A percentile compares a stretch with the other conserved stretches of the same genome.
Conservation (phyloP, 352 stramenopile genomes). For the Pythium rishiriense region DNA sequence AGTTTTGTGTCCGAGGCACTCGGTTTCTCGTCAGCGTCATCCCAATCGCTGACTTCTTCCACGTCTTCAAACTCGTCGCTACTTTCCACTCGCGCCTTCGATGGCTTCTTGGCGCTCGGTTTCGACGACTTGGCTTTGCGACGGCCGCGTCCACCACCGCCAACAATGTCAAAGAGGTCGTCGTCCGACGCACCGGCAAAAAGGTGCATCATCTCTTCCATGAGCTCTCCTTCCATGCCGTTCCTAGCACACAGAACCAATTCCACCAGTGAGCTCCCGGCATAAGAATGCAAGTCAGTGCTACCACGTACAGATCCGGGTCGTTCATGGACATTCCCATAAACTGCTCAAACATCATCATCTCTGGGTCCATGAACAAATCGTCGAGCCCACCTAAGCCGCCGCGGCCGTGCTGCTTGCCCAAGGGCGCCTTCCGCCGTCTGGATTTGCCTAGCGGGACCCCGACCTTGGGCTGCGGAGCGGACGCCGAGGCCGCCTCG, state of each 20-base stretch:
- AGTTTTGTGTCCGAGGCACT: background rate
- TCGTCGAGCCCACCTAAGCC: constrained; percentile 19
- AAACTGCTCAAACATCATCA: constrained; percentile 37
- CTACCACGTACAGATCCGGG: constrained; percentile 28
- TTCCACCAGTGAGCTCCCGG: no score
- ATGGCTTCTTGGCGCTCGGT: background rate
- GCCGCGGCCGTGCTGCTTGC: constrained; percentile 1
- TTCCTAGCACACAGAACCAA: constrained; percentile 15
- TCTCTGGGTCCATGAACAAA: constrained; percentile 27
- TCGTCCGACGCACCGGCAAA: constrained; percentile 32
- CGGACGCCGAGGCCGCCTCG: background rate
- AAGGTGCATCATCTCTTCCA: constrained; percentile 46
- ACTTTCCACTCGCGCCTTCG: background rate
- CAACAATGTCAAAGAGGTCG: constrained; percentile 24
- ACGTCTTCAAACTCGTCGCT: constrained; percentile 25
- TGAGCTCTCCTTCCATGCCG: constrained; percentile 48
- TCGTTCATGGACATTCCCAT: constrained; percentile 31
- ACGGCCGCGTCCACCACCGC: constrained; percentile 3
- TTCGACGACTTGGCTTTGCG: constrained; percentile 11
- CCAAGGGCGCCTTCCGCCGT: constrained; percentile 14
- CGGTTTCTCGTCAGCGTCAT: constrained; percentile 12
- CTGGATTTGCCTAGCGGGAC: constrained; percentile 17
- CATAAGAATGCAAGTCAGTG: background rate
- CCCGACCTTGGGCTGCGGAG: constrained; percentile 1
- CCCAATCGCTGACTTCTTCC: constrained; percentile 34